Base-by-base conservation (phyloP, 75 land plant species). In the Picea glauca region DNA sequence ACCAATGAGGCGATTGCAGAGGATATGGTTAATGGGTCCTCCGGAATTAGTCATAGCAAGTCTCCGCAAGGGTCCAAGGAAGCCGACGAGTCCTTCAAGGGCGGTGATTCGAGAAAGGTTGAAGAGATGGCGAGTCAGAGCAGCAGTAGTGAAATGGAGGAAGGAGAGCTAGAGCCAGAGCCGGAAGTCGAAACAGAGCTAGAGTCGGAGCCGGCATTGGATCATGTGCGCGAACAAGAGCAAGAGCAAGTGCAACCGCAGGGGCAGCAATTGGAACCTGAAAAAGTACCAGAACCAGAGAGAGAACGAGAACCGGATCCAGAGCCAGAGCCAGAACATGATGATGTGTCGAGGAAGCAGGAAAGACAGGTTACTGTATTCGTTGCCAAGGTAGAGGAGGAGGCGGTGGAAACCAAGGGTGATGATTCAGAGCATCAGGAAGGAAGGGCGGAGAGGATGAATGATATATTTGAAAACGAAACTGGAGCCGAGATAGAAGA, bases 81-180 rank as follows among this genome's bases (percentile, higher is more conserved):
- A 20, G 81, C 85, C 0, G 79, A 21, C 50, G 77, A 88, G 80
- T 79, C 79, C 57, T 33, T 11, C 7, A 85, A 90, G 78, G 83
- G 66, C 46, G 15, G 43, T 18, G 77, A 77, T 38, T 59, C 15
- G 18, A 77, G 77, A 80, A 85, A 82, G n/a, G 77, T 26, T 1
- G 77, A 56, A 30, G 35, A 43, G 40, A 40, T 30, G 3, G 17
- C 4, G 6, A 33, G 79, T 38, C 56, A 68, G 32, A 75, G 65
- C 13, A 77, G 80, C 68, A 76, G 81, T 35, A 83, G 86, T 62
- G 90, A 86, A 33, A 88, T 82, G 83, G 92, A 90, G 63, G 90
- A 88, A 75, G 92, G 91, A 1, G 93, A 91, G 82, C 72, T 88
- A 23, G 85, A 91, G 65, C 92, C 85, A 13, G 91, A 89, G 20